phyloP scores from a whole-genome alignment of 345 rosid species.

The Euphorbia pulcherrima region DNA sequence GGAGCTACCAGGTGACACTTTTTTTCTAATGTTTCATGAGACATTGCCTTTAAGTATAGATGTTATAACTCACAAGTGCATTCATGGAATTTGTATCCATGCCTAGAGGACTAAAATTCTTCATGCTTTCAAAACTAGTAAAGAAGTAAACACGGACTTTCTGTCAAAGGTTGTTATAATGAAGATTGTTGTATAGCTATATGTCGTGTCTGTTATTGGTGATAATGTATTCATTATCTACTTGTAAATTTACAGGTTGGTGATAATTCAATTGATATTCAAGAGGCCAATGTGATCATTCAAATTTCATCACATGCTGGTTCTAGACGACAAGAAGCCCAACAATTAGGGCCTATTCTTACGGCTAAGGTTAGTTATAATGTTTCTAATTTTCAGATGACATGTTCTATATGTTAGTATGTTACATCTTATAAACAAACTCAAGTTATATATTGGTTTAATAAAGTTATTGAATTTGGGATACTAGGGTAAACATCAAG shows the following conservation, averaged over 20 bases:
- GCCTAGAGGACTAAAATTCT: slow-evolving; percentile 93
- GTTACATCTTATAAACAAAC: too few relatives aligned
- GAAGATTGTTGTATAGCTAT: background rate
- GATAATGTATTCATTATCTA: too few relatives aligned
- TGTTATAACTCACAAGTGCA: slow-evolving; percentile 9
- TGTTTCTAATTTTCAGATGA: background rate
- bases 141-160: slow-evolving; percentile 74
- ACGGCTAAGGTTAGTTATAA: slow-evolving; percentile 72
- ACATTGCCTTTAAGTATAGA: slow-evolving; percentile 1
- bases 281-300: slow-evolving; percentile 95
- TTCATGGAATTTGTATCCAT: slow-evolving; percentile 54
- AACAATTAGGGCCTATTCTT: slow-evolving; percentile 94
- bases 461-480: too few relatives aligned
- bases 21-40: slow-evolving; percentile 16
- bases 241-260: slow-evolving; percentile 62
- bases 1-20: slow-evolving; percentile 84
- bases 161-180: slow-evolving; percentile 66
- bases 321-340: slow-evolving; percentile 98
- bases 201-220: too few relatives aligned
- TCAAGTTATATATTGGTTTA: too few relatives aligned
- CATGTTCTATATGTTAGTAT: too few relatives aligned
- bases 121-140: slow-evolving; percentile 78
- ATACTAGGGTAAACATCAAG: slow-evolving; percentile 85
- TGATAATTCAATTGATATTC: slow-evolving; percentile 96
- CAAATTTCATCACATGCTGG: slow-evolving; percentile 99